phyloP scores from a whole-genome alignment of 495 filamentous ascomycete species.

The Mycothermus thermophilus region DNA sequence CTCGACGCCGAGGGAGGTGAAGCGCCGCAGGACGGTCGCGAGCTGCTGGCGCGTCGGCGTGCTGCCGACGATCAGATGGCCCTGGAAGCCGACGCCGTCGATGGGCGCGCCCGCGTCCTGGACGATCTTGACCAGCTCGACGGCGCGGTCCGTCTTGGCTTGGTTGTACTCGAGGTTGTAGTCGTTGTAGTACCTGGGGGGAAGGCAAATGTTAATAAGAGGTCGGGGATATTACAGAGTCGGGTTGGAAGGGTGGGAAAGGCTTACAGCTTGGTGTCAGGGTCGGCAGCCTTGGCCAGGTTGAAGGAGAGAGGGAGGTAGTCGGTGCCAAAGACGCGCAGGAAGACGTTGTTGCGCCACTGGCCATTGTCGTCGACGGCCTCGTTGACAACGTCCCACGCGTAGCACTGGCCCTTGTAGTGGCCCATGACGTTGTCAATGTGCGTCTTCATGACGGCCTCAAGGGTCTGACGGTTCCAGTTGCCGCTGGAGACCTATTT shows the following conservation, averaged over 20 bases:
- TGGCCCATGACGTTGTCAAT: conserved; percentile 40
- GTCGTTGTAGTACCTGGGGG: conserved; percentile 53
- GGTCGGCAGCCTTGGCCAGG: conserved; percentile 26
- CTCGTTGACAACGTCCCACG: conserved; percentile 45
- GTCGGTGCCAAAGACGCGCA: conserved; percentile 28
- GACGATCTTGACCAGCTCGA: conserved; percentile 35
- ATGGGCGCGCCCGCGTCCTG: conserved; percentile 37
- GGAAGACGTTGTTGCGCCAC: conserved; percentile 28
- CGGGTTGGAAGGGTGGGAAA: no score
- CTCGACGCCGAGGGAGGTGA: conserved; percentile 38
- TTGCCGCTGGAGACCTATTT: conserved; percentile 30
- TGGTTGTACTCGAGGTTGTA: conserved; percentile 47
- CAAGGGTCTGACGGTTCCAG: conserved; percentile 41
- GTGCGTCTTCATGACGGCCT: conserved; percentile 29
- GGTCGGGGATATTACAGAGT: background rate
- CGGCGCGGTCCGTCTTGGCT: conserved; percentile 33
- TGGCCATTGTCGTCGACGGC: conserved; percentile 33
- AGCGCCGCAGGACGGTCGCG: conserved; percentile 26
- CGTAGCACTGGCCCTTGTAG: conserved; percentile 36
- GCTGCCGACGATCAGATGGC: conserved; percentile 42
- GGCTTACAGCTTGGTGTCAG: conserved; percentile 21
- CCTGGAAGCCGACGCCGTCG: conserved; percentile 47
- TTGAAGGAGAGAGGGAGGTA: conserved; percentile 35
- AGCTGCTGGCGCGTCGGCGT: conserved; percentile 29
- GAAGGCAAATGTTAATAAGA: background rate